Conservation (phyloP, 108 stramenopile genomes). For the Skeletonema grethae region DNA sequence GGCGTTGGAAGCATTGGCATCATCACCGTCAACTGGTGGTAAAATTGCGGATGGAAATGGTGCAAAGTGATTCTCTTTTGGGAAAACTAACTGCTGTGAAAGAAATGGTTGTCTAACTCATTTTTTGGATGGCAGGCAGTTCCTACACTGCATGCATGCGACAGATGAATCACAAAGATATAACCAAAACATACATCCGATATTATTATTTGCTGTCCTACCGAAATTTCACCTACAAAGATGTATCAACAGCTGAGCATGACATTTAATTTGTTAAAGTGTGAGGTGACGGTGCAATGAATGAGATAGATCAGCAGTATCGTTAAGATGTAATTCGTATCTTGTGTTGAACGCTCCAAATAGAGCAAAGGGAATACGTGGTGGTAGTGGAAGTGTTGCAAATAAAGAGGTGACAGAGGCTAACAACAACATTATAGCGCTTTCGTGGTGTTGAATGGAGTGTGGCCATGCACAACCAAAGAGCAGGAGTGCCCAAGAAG, state of each 20-base stretch:
- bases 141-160: too few relatives aligned
- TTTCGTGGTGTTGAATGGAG: too few relatives aligned
- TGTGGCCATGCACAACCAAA: too few relatives aligned
- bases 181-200: too few relatives aligned
- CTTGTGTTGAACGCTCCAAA: not conserved
- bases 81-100: not conserved
- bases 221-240: not conserved
- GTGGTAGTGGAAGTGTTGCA: too few relatives aligned
- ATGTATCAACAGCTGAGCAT: not conserved
- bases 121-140: too few relatives aligned
- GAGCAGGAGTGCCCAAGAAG: too few relatives aligned
- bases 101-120: not conserved
- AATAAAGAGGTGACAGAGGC: too few relatives aligned
- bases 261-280: not conserved
- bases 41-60: not conserved
- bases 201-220: too few relatives aligned
- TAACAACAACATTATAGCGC: too few relatives aligned
- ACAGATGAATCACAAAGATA: too few relatives aligned
- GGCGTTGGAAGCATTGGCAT: not conserved
- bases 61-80: not conserved
- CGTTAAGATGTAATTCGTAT: not conserved
- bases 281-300: not conserved
- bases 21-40: not conserved
- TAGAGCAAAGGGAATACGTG: not conserved
- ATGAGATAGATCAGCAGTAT: not conserved